Conservation (phyloP, 208 protist species). For the Leishmania lainsoni region DNA sequence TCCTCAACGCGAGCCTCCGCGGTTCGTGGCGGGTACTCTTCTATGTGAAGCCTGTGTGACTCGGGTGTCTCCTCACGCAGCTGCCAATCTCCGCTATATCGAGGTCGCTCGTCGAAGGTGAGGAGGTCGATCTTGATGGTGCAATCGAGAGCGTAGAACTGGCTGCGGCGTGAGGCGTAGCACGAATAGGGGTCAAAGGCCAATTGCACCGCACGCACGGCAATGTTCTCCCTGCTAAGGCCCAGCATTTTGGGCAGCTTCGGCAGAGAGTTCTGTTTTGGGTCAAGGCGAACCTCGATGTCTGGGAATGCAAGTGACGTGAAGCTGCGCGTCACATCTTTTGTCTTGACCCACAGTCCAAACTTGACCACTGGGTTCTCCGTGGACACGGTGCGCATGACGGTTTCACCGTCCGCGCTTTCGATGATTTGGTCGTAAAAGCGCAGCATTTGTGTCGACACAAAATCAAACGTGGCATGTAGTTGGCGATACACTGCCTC, state of each 20-base stretch:
- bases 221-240: constrained; percentile 90
- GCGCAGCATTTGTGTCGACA: constrained; percentile 68
- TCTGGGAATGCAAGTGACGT: constrained; percentile 75
- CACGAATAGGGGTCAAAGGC: constrained; percentile 82
- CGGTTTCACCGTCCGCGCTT: constrained; percentile 76
- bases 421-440: constrained; percentile 87
- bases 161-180: constrained; percentile 35
- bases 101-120: constrained; percentile 77
- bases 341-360: constrained; percentile 90
- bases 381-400: constrained; percentile 55
- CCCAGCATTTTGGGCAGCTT: constrained; percentile 88
- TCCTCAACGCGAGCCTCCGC: constrained; percentile 64
- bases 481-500: constrained; percentile 70
- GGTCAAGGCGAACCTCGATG: constrained; percentile 83
- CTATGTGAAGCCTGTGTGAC: constrained; percentile 66
- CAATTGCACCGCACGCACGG: constrained; percentile 85
- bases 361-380: constrained; percentile 78
- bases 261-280: constrained; percentile 67
- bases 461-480: constrained; percentile 70
- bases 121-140: constrained; percentile 87
- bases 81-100: constrained; percentile 75
- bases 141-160: constrained; percentile 90
- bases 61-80: constrained; percentile 70
- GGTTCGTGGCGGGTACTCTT: constrained; percentile 79
- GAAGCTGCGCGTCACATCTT: constrained; percentile 87